Evolutionary conservation across 768 basidiomycete genomes (phyloP), one percentile per base, ranked within the genome.

Genomic region (Boletus vermiculosoides): DNA sequence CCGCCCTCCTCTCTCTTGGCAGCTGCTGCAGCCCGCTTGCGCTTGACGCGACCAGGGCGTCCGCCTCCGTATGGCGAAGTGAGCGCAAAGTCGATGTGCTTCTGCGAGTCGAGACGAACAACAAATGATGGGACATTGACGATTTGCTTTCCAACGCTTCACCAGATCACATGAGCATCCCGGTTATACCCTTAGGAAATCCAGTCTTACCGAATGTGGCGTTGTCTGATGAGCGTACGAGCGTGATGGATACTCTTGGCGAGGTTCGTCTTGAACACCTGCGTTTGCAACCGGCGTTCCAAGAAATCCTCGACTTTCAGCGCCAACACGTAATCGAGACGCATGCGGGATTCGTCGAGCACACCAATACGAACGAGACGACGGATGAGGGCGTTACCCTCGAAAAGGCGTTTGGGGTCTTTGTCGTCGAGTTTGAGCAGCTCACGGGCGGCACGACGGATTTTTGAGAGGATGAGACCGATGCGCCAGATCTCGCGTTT

Each of bases 401-500:
- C 97, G 83, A 99, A 98, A 59, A 98, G 92, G 77, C 97, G 92
- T 82, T 98, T 98, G 72, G 97, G 94, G 80, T 98, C 97, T 77
- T 99, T 98, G 78, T 85, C 90, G 66, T 99, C 97, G 79, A 99
- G 94, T 73, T 99, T 99, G 80, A 99, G 90, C 62, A 99, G 91
- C 81, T 99, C 97, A 89, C 97, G 96, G 64, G 97, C 97, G 62
- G 97, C 97, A 88, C 97, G 94, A 83, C 97, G 96, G 74, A 99
- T 99, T 85, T 99, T 98, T 71, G 97, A 99, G 54, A 99, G 88
- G 75, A 87, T 87, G 71, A 99, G 88, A 74, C 93, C 87, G 76
- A 99, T 98, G 72, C 97, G 92, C 97, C 96, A 99, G 81, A 98
- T 97, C 81, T 99, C 97, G 74, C 96, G 91, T 84, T 99, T 99